Base-by-base conservation (phyloP, 2,329 filamentous ascomycete genomes). In the Raffaelea albimanens region DNA sequence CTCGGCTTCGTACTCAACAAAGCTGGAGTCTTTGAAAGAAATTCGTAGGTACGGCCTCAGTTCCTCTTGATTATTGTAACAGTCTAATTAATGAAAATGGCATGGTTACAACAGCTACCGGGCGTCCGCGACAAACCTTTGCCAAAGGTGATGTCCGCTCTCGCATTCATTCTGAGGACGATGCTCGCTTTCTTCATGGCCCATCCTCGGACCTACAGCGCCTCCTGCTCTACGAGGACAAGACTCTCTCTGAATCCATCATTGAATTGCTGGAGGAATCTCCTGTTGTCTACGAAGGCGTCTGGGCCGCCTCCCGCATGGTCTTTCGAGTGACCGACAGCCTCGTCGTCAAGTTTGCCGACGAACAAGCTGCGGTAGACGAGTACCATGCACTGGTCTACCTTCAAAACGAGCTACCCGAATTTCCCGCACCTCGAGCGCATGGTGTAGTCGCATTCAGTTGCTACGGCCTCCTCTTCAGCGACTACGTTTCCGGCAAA, bases 241-340 rank as follows among this genome's bases (percentile, higher is more conserved):
- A 16, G 25, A 21, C 40, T 5, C 40, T 41, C 25, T 9, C 42
- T 34, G 29, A 36, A 18, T 3, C 19, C 14, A 33, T 44, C 29
- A 34, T 44, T 7, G 29, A 44, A 22, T 4, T 34, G 2, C 29
- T 44, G n/a, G 42, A 44, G 3, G 29, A 44, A 3, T n/a, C 42
- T 18, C 21, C 34, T 2, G 14, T 44, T 21, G 25, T 44, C 29
- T 44, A 44, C 29, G 19, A 36, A n/a, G 42, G 42, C 21, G 42
- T 44, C 29, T 44, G n/a, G 29, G 42, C 42, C 14, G 42, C 42
- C 29, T 44, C 29, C 25, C 42, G 42, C 3, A 44, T 44, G 29
- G 42, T 44, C n/a, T 44, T 44, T 23, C 42, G 11, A n/a, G n/a
- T 44, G n/a, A 44, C n/a, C 10, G 42, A 44, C 31, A 44, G 25